Conservation (phyloP, 2,329 filamentous ascomycete species). For the Colletotrichum sp. region DNA sequence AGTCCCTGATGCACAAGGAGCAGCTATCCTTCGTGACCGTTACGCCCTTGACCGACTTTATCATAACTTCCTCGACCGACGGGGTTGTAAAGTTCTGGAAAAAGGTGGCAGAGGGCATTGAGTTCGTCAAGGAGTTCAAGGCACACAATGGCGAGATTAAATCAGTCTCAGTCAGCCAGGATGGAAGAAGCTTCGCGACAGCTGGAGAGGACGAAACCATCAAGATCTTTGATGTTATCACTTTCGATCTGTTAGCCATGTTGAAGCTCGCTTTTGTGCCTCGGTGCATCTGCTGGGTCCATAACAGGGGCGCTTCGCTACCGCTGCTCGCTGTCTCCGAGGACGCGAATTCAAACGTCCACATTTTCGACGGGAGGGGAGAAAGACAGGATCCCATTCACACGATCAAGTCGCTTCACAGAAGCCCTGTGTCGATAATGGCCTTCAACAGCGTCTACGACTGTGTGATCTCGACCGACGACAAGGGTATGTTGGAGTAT, state of each 20-base stretch:
- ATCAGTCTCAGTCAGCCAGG: slow-evolving; percentile 83
- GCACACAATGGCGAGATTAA: slow-evolving; percentile 87
- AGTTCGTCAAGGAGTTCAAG: slow-evolving; percentile 98
- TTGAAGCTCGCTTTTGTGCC: slow-evolving; percentile 78
- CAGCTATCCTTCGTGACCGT: slow-evolving; percentile 87
- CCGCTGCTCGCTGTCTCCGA: slow-evolving; percentile 86
- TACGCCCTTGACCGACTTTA: slow-evolving; percentile 90
- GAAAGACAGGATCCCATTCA: slow-evolving; percentile 80
- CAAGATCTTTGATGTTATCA: slow-evolving; percentile 84
- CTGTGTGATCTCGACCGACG: slow-evolving; percentile 89
- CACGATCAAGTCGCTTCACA: slow-evolving; percentile 79
- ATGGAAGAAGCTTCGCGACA: slow-evolving; percentile 93
- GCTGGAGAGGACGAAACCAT: slow-evolving; percentile 79
- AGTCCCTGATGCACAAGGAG: slow-evolving; percentile 98
- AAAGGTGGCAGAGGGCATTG: slow-evolving; percentile 86
- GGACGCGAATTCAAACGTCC: slow-evolving; percentile 72
- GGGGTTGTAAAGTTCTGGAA: slow-evolving; percentile 99
- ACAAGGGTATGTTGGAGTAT: slow-evolving; percentile 94
- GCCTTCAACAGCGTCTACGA: slow-evolving; percentile 88
- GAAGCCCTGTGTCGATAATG: slow-evolving; percentile 82
- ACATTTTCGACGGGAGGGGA: slow-evolving; percentile 88
- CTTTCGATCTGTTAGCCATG: slow-evolving; percentile 87
- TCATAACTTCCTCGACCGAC: slow-evolving; percentile 92
- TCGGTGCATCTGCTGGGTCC: slow-evolving; percentile 89
- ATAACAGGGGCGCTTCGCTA: slow-evolving; percentile 84